Base-by-base conservation (phyloP, 2,329 filamentous ascomycete species). In the Penicillium sp. region DNA sequence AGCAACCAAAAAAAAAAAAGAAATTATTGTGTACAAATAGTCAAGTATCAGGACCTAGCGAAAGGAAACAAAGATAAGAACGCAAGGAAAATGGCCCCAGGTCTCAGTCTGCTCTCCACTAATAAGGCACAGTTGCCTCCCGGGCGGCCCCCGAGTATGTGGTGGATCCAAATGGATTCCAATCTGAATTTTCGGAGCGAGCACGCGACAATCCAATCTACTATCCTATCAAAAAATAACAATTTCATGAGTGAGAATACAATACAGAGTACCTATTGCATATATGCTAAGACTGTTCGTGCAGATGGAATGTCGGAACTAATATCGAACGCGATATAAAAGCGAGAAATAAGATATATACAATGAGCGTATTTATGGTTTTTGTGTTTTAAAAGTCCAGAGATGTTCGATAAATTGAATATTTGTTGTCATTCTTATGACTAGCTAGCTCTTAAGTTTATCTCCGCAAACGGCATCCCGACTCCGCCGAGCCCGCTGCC, bases 401-500 rank as follows among this genome's bases (percentile, higher is more conserved):
- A 33, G 31, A 15, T 33, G 5, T 31, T 31, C 11, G 31, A 31
- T 31, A 33, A 11, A 33, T 33, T 33, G 31, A 3, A 33, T 33
- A 13, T 33, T 39, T 19, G n/a, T 19, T 45, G 46, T 50, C 52
- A 50, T 55, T 39, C 10, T 21, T 45, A 31, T 49, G 47, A 41
- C 21, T 51, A 29, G 25, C 21, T 51, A 27, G 11, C 19, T 40
- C 29, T 2, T 2, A 34, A 23, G n/a, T 21, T 19, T 40, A 50
- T 50, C 36, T 38, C 47, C 47, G 53, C 53, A 55, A 51, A 41
- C 53, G 53, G 53, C 39, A 44, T 21, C 19, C 33, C 21, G 29
- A 38, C 10, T 23, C 23, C 16, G 31, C 46, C 46, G 13, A 36
- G 31, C 21, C 19, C 43, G 13, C 5, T 29, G 41, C 50, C 50